phyloP scores from a whole-genome alignment of 768 basidiomycete genomes.

The Psilocybe azurescens region DNA sequence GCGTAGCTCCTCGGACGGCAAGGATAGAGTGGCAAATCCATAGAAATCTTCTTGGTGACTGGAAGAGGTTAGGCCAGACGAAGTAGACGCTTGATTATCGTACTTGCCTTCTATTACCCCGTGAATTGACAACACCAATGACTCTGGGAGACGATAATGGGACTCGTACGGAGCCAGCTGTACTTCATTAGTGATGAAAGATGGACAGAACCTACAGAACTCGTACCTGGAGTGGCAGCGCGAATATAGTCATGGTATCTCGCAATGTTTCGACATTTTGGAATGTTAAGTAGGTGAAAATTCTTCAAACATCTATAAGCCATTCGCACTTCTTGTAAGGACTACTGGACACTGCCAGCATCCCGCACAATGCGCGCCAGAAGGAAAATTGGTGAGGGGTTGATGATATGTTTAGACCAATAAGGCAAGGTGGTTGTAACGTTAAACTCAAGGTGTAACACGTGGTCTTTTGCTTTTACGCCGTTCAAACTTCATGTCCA shows the following conservation, averaged over 20 bases:
- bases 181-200: slow-evolving; percentile 14
- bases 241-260: slow-evolving; percentile 79
- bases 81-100: not conserved
- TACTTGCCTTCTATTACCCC: slow-evolving; percentile 73
- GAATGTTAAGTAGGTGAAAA: slow-evolving; percentile 11
- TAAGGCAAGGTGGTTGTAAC: not conserved
- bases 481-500: too few species aligned
- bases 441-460: slow-evolving; percentile 7
- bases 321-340: slow-evolving; percentile 24
- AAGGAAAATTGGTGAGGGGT: slow-evolving; percentile 12
- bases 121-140: slow-evolving; percentile 75
- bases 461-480: not conserved
- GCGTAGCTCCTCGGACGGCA: slow-evolving; percentile 78
- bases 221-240: slow-evolving; percentile 43
- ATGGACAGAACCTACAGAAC: not conserved
- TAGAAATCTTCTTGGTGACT: slow-evolving; percentile 94
- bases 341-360: slow-evolving; percentile 20
- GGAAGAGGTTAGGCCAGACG: slow-evolving; percentile 14
- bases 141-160: slow-evolving; percentile 79
- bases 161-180: slow-evolving; percentile 70
- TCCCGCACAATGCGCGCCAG: slow-evolving; percentile 18
- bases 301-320: slow-evolving; percentile 26
- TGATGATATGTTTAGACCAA: not conserved
- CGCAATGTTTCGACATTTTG: slow-evolving; percentile 24
- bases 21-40: slow-evolving; percentile 73